Evolutionary conservation across 345 rosid genomes (phyloP), one percentile per base, ranked within the genome.

Genomic region (Corymbia maculata): DNA sequence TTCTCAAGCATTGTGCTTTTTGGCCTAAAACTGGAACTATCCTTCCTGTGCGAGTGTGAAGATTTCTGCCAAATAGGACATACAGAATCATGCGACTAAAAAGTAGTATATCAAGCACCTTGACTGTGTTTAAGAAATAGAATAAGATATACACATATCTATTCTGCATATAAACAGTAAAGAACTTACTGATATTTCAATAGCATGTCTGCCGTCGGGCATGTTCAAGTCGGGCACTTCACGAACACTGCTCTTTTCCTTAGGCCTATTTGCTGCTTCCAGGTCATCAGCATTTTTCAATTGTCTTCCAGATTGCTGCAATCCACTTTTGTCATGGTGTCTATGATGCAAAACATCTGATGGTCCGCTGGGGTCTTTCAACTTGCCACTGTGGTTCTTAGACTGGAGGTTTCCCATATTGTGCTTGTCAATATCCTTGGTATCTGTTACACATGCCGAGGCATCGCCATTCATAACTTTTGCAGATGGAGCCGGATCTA

Each of bases 1-100:
- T 92, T 96, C 89, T 97, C 99, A 88, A 97, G 95, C 87, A 92
- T 87, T 49, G 99, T 92, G 90, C 93, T 86, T 91, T 94, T 97
- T 66, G 96, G 90, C 93, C 93, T 93, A 55, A 90, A 92, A 93
- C 87, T 93, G 57, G 95, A 93, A 89, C 96, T 92, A 49, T 96
- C 95, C 92, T 87, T 94, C 91, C 90, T 95, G 90, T 90, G 94
- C 49, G 88, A 28, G 57, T 92, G 93, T 36, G 93, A 88, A 88
- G 92, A 44, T 92, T 93, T 94, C 95, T 93, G 93, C 92, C 93
- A 17, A 86, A 87, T 88, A 59, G 87, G 30, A 87, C 86, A 88
- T 82, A n/a, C 47, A 30, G 68, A 90, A 93, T 90, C 75, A 91
- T 87, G 66, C 84, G 28, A 89, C 49, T 19, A 17, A 75, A 36